Evolutionary conservation across 495 filamentous ascomycete species (phyloP), one percentile per base, ranked within the genome.

Genomic region (Aspergillus diversus): DNA sequence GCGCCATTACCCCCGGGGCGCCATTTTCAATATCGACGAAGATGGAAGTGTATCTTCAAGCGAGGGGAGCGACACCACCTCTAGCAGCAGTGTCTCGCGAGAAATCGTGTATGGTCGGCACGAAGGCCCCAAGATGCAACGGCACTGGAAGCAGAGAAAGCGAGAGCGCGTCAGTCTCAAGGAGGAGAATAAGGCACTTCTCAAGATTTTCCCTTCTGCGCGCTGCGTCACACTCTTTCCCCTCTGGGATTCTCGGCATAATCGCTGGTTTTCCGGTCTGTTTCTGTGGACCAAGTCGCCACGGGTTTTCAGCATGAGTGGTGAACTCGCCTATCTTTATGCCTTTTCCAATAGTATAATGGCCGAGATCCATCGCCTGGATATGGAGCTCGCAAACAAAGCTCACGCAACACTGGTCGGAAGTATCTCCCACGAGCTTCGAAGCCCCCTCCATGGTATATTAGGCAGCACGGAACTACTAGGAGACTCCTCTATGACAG

Each of bases 351-450:
- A 84, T 57, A 80, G 75, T 31, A 73, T 85, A 62, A 87, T 86
- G 83, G 82, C 81, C 13, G 84, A 87, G 60, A 79, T 87, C 0
- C 75, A 78, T 4, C 79, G 81, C 34, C 63, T 89, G 17, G 75
- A 79, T 56, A 71, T 71, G 9, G 71, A 73, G 48, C 60, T 59
- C 47, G 75, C 77, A 21, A 73, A 81, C 52, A 69, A 67, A 42
- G 78, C 78, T 39, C 89, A 90, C 65, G 77, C 81, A 1, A 85
- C 85, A 39, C 86, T 90, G 61, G 84, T 90, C 39, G 84, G 82
- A 0, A 86, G 82, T 17, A 84, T 66, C 37, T 61, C 52, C 17
- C 65, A 67, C 21, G 60, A 67, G 27, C 55, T 66, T 12, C 60
- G 60, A 15, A 59, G 46, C 17, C 64, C 60, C 1, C 39, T 66